Base-by-base conservation (phyloP, 768 basidiomycete genomes). In the Symmetrospora coprosmae region DNA sequence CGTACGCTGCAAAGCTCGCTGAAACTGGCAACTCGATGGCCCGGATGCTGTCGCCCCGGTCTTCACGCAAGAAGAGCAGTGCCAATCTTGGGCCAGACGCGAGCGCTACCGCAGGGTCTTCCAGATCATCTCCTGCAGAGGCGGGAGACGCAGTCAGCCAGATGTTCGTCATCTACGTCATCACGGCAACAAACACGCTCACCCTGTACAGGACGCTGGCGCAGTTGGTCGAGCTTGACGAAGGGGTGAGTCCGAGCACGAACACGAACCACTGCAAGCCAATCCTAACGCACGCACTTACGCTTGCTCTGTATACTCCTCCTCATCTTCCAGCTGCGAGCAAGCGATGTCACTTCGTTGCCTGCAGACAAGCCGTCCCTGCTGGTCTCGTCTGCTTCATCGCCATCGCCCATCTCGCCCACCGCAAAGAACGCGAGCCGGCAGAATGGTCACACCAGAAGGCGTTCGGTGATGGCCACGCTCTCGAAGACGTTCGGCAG, bases 111-210 rank as follows among this genome's bases (percentile, higher is more conserved):
- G n/a, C n/a, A n/a, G n/a, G n/a, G n/a, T n/a, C n/a, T n/a, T 4
- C 6, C 2, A 9, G 30, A 43, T 45, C 55, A 17, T 21, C 41
- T 58, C 3, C 41, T 46, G n/a, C n/a, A n/a, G n/a, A n/a, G n/a
- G n/a, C n/a, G n/a, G n/a, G n/a, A n/a, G n/a, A n/a, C n/a, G n/a
- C n/a, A n/a, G n/a, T n/a, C n/a, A n/a, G n/a, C n/a, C n/a, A n/a
- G n/a, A n/a, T n/a, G n/a, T n/a, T n/a, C 23, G 43, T 38, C 5
- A n/a, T 63, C n/a, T 63, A 63, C 38, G 62, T 63, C 41, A 63
- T 56, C 4, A 63, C 62, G 4, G 40, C 60, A 2, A 47, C 28
- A 11, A 23, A 13, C 28, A 59, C 62, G 5, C 62, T 63, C 25
- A 63, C 62, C 16, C 35, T 63, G 27, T 39, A 53, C 38, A 28